Conservation (phyloP, 2,329 filamentous ascomycete species). For the Fusarium praegraminearum region DNA sequence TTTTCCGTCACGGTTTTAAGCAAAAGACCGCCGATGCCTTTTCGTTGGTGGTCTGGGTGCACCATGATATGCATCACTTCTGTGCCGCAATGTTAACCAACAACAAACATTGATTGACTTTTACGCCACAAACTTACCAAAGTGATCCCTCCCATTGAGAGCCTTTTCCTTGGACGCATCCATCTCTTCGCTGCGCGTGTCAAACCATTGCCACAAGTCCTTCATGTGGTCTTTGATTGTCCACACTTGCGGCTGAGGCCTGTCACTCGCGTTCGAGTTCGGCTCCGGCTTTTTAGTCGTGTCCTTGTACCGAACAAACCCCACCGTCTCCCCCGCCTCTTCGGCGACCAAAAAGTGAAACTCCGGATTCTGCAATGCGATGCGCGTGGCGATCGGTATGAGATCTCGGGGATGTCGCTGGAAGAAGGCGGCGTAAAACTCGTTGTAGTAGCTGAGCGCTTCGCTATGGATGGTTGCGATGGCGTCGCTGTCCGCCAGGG, state of each 20-base stretch:
- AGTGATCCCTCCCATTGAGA: slow-evolving; percentile 29
- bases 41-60: slow-evolving; percentile 39
- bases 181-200: slow-evolving; percentile 31
- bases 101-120: slow-evolving; percentile 4
- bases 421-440: slow-evolving; percentile 43
- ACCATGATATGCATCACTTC: slow-evolving; percentile 45
- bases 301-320: slow-evolving; percentile 39
- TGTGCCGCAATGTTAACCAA: slow-evolving; percentile 2
- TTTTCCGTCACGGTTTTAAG: slow-evolving; percentile 28
- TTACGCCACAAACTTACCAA: slow-evolving; percentile 25
- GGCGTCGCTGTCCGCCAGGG: slow-evolving; percentile 28
- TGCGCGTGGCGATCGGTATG: slow-evolving; percentile 26
- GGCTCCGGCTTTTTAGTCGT: slow-evolving; percentile 10
- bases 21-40: slow-evolving; percentile 37
- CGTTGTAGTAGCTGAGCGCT: slow-evolving; percentile 36
- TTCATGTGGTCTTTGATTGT: slow-evolving; percentile 37
- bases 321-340: slow-evolving; percentile 26
- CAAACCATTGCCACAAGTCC: slow-evolving; percentile 40
- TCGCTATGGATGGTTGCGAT: slow-evolving; percentile 38
- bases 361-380: slow-evolving; percentile 31
- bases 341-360: slow-evolving; percentile 35
- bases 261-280: slow-evolving; percentile 21
- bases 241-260: slow-evolving; percentile 3
- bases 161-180: slow-evolving; percentile 33
- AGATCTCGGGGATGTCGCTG: slow-evolving; percentile 34